Evolutionary conservation across 2,329 filamentous ascomycete genomes (phyloP).

Genomic region (Orbilia javanica): DNA sequence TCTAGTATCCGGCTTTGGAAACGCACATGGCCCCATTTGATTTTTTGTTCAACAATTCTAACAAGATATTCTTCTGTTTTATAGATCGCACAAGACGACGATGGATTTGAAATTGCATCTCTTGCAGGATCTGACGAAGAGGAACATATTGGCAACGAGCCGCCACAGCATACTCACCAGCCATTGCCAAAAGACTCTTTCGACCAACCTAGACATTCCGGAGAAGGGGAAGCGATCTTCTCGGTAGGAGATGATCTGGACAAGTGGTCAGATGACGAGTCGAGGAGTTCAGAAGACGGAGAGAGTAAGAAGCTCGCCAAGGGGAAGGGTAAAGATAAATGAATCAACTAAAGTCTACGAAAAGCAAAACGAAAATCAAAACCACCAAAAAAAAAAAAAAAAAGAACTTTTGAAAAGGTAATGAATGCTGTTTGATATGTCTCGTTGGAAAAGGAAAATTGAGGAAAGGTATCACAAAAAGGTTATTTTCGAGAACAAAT

Average conservation of each 20-base stretch:
- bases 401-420: background rate
- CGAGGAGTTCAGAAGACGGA: constrained; percentile 42
- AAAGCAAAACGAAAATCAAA: background rate
- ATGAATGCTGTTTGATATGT: background rate
- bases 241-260: constrained; percentile 55
- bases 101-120: constrained; percentile 96
- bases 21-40: background rate
- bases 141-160: constrained; percentile 71
- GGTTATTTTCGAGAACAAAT: background rate
- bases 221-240: constrained; percentile 56
- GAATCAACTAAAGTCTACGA: background rate
- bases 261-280: constrained; percentile 55
- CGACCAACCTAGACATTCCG: constrained; percentile 51
- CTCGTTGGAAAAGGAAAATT: background rate
- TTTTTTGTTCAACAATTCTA: background rate
- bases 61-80: background rate
- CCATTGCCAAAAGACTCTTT: constrained; percentile 47
- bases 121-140: constrained; percentile 79
- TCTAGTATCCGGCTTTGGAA: background rate
- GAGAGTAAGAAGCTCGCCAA: constrained; percentile 47
- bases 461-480: background rate
- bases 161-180: constrained; percentile 57
- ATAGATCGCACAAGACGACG: constrained; percentile 90
- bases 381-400: background rate
- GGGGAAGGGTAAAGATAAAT: constrained; percentile 51